These are phyloP conservation scores for Prunus mira DNA, from an alignment of 306 rosid species.

Conservation along the genomic window DNA sequence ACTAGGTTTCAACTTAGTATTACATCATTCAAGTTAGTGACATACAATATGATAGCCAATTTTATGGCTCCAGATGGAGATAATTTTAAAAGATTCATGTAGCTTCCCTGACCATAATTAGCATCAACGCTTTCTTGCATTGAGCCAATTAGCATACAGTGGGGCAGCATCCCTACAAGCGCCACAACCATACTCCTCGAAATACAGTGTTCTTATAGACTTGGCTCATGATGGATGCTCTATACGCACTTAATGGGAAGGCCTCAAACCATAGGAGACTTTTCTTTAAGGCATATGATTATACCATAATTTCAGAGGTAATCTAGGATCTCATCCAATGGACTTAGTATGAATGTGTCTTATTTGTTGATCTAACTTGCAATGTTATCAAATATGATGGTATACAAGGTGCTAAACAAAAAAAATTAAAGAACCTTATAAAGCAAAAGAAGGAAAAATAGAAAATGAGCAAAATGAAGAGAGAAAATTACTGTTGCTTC, in stretches of 20 bases:
- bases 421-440: background rate
- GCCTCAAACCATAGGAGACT: background rate
- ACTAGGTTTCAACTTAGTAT: background rate
- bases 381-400: background rate
- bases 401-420: background rate
- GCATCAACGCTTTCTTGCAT: background rate
- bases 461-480: conserved; percentile 7
- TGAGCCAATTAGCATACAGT: background rate
- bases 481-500: conserved; percentile 57
- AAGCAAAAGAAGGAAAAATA: background rate
- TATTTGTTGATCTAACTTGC: background rate
- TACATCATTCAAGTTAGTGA: background rate
- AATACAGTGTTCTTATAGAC: background rate
- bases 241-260: background rate
- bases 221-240: background rate
- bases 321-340: background rate
- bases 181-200: background rate
- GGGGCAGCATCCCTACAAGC: background rate
- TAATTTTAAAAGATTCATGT: background rate
- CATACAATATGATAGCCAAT: background rate
- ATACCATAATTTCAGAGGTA: background rate
- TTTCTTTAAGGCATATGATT: background rate
- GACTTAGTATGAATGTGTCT: background rate
- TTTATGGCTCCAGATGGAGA: background rate
- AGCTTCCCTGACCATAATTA: background rate